Evolutionary conservation across 2,329 filamentous ascomycete genomes (phyloP).

Genomic region (Colletotrichum sp.): DNA sequence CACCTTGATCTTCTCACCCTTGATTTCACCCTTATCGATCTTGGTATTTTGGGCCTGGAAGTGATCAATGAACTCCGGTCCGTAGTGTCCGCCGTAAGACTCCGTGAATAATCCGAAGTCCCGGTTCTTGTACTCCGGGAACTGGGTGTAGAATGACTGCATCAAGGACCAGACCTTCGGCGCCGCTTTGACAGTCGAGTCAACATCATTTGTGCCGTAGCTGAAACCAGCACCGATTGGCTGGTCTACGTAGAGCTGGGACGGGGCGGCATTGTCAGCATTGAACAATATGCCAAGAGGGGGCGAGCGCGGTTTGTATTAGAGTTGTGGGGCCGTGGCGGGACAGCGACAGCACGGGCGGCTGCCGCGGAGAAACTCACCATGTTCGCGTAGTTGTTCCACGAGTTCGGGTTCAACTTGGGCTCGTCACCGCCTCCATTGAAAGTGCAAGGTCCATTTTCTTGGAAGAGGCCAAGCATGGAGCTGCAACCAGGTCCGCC

Average conservation of each 20-base stretch:
- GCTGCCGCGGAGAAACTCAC: neutral
- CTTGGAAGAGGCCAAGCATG: conserved; percentile 45
- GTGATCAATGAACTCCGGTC: conserved; percentile 59
- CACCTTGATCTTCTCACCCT: conserved; percentile 50
- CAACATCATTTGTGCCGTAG: conserved; percentile 31
- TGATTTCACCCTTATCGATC: conserved; percentile 46
- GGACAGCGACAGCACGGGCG: neutral
- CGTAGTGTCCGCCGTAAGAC: conserved; percentile 64
- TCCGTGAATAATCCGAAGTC: conserved; percentile 60
- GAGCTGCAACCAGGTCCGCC: conserved; percentile 45
- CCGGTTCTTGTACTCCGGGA: conserved; percentile 64
- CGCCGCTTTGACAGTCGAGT: conserved; percentile 49
- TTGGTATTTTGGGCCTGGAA: conserved; percentile 61
- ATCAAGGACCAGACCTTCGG: conserved; percentile 61
- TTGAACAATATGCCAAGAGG: conserved; percentile 30
- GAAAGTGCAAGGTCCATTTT: conserved; percentile 49
- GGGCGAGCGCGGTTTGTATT: conserved; percentile 21
- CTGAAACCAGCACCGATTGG: conserved; percentile 35
- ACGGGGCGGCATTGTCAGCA: neutral
- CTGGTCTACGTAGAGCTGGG: conserved; percentile 23
- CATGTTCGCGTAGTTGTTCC: conserved; percentile 48
- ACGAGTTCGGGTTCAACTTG: conserved; percentile 46
- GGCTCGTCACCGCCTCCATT: conserved; percentile 37
- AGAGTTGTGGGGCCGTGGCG: neutral
- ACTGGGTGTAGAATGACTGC: conserved; percentile 66